A percentile compares a stretch with the other conserved stretches of the same genome.
Conservation (phyloP, 2,329 filamentous ascomycete genomes). For the Sclerotiophoma versabilis region DNA sequence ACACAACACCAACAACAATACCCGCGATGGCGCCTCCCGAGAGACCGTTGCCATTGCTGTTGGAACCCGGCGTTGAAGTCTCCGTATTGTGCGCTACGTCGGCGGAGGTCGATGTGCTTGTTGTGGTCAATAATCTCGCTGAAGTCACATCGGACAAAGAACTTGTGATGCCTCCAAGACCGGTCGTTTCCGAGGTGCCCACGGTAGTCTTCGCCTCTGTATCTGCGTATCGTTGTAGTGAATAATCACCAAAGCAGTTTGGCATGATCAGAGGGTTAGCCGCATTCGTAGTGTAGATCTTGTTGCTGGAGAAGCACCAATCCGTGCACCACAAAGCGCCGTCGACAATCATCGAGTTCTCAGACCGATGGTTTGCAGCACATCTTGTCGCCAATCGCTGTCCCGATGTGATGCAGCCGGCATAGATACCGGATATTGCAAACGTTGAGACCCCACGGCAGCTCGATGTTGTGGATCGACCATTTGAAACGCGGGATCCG, state of each 20-base stretch:
- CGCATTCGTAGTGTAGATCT: background rate
- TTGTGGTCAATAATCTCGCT: no score
- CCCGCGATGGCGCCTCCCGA: no score
- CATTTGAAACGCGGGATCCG: background rate
- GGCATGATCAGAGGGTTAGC: background rate
- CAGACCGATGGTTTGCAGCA: background rate
- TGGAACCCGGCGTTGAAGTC: no score
- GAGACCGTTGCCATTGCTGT: no score
- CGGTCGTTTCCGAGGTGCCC: background rate
- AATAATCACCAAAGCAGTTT: background rate
- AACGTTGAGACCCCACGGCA: background rate
- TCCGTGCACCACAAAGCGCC: background rate
- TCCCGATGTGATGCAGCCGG: background rate
- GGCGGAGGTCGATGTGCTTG: no score
- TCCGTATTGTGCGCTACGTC: no score
- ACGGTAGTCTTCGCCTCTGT: background rate
- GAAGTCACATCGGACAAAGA: no score
- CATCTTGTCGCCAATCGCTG: background rate
- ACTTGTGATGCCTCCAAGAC: background rate
- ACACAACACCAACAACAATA: no score
- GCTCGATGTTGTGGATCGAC: background rate
- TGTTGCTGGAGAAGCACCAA: background rate
- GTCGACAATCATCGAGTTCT: background rate
- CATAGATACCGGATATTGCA: background rate
- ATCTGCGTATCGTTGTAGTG: background rate